These are phyloP conservation scores for Fusarium mexicanum DNA, from an alignment of 2,329 filamentous ascomycete genomes.

Conservation along the genomic window DNA sequence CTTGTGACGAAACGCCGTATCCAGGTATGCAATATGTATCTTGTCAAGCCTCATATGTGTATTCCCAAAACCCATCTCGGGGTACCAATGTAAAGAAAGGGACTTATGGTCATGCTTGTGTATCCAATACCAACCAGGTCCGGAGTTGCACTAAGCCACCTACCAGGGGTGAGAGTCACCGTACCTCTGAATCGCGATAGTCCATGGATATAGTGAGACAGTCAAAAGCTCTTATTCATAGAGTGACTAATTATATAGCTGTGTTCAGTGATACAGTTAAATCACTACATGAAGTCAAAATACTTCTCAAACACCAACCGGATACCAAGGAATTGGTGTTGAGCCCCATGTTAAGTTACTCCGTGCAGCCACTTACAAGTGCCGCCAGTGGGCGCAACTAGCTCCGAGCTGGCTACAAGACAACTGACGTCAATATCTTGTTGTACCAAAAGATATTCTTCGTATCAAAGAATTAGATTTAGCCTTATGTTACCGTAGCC, in stretches of 20 bases:
- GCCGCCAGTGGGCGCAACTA: not conserved
- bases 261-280: not conserved
- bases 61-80: not conserved
- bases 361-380: not conserved
- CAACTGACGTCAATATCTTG: constrained; percentile 13
- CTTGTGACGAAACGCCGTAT: not conserved
- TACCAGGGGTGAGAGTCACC: not conserved
- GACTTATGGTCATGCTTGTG: not conserved
- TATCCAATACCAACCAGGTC: not conserved
- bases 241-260: not conserved
- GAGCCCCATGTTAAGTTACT: not conserved
- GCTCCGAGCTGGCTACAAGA: not conserved
- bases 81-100: not conserved
- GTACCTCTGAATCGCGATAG: not conserved
- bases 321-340: not conserved
- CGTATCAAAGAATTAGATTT: not conserved
- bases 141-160: not conserved
- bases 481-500: not conserved
- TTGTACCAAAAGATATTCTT: not conserved
- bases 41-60: no score
- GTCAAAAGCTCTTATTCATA: not conserved
- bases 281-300: not conserved
- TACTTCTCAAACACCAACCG: not conserved
- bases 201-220: not conserved
- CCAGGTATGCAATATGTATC: not conserved